Conservation (phyloP, 495 filamentous ascomycete species). For the Penicillium mononematosum region DNA sequence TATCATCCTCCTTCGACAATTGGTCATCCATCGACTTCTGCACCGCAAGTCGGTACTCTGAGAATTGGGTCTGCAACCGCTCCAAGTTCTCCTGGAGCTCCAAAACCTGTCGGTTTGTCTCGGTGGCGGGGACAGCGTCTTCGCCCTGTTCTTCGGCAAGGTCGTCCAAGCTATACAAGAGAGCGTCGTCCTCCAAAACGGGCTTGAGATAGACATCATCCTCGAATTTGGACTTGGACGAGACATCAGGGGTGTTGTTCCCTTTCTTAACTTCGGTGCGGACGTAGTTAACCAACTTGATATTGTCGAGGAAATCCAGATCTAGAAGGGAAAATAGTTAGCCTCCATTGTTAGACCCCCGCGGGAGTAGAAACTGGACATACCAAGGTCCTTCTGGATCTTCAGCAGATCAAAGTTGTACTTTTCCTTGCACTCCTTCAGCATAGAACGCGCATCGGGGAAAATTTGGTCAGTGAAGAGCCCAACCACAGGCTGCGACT, state of each 20-base stretch:
- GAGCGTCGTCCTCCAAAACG: conserved; percentile 83
- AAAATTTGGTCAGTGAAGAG: conserved; percentile 70
- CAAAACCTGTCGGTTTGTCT: conserved; percentile 56
- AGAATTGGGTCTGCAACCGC: conserved; percentile 63
- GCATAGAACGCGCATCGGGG: conserved; percentile 61
- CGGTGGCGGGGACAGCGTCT: conserved; percentile 24
- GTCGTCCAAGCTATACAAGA: conserved; percentile 82
- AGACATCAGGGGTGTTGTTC: conserved; percentile 52
- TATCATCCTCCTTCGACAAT: conserved; percentile 53
- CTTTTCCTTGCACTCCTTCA: conserved; percentile 68
- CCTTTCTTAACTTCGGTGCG: conserved; percentile 55
- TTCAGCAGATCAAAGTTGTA: conserved; percentile 72
- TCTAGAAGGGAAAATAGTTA: conserved; percentile 37
- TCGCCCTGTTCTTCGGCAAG: conserved; percentile 46
- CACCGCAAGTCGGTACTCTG: conserved; percentile 68
- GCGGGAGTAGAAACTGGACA: conserved; percentile 29
- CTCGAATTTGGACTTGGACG: conserved; percentile 58
- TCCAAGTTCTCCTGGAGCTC: conserved; percentile 70
- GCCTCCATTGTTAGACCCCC: conserved; percentile 2
- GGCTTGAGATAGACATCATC: conserved; percentile 79
- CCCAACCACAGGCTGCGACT: conserved; percentile 64
- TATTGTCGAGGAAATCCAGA: conserved; percentile 77
- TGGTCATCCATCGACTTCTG: conserved; percentile 68
- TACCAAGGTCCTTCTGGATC: conserved; percentile 61
- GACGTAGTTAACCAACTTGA: conserved; percentile 85